Conservation (phyloP, 2,329 filamentous ascomycete species). For the Lachnellula cervina region DNA sequence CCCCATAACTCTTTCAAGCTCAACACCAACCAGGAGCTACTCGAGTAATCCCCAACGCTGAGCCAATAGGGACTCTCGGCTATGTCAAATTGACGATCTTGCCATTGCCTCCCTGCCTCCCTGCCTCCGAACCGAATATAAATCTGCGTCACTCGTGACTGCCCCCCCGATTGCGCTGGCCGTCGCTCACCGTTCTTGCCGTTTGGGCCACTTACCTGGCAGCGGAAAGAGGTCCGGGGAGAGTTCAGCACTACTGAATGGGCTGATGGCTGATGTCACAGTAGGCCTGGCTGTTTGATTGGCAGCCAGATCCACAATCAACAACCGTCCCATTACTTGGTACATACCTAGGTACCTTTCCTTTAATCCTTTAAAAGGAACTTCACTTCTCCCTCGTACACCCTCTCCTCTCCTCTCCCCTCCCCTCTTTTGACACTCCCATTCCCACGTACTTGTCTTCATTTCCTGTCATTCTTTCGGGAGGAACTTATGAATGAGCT, state of each 20-base stretch:
- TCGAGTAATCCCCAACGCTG: background rate
- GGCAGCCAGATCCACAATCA: constrained; percentile 1
- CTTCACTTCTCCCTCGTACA: background rate
- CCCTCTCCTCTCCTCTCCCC: background rate
- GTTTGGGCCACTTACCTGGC: background rate
- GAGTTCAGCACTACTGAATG: background rate
- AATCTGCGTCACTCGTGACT: background rate
- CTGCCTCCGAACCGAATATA: background rate
- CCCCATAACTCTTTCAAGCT: too few species aligned
- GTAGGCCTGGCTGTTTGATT: background rate
- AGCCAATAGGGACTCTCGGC: too few species aligned
- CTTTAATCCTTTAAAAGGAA: background rate
- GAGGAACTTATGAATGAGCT: background rate
- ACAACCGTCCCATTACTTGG: background rate
- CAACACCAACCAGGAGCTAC: background rate
- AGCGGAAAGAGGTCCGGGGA: background rate
- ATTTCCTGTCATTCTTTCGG: background rate
- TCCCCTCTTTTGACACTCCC: background rate
- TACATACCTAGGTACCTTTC: too few species aligned
- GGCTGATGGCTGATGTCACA: too few species aligned
- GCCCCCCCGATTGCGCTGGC: background rate
- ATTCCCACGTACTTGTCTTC: background rate
- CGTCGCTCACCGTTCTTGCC: background rate
- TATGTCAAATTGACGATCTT: background rate
- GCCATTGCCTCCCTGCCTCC: background rate